phyloP scores from a whole-genome alignment of 75 land plant genomes.

The Adiantum capillusveneris region DNA sequence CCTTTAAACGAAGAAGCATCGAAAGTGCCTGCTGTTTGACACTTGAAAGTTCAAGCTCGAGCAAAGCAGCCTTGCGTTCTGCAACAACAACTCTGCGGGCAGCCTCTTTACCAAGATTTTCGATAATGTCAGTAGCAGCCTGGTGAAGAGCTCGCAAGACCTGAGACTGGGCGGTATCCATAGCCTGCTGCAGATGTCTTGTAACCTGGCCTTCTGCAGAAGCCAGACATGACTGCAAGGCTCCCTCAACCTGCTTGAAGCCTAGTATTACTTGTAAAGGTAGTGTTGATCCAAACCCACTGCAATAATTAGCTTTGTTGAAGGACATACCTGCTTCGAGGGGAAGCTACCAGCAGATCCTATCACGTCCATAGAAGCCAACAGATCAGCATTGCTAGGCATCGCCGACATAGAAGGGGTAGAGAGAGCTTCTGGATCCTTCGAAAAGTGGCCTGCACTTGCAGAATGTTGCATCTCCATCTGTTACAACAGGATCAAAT shows the following conservation, averaged over 20 bases:
- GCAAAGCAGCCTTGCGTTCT: slow-evolving; percentile 16
- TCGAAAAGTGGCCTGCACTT: background rate
- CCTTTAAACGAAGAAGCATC: slow-evolving; percentile 29
- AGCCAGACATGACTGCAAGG: slow-evolving; percentile 15
- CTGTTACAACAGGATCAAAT: background rate
- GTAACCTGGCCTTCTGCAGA: slow-evolving; percentile 14
- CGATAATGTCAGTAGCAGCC: slow-evolving; percentile 12
- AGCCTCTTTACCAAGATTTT: slow-evolving; percentile 21
- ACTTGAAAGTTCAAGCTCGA: slow-evolving; percentile 24
- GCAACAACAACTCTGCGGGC: slow-evolving; percentile 18
- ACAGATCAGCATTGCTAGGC: background rate
- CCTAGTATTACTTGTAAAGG: background rate
- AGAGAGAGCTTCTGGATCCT: background rate
- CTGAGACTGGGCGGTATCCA: slow-evolving; percentile 17
- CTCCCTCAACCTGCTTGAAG: slow-evolving; percentile 12
- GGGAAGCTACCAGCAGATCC: background rate
- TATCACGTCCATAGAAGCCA: background rate
- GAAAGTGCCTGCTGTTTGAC: slow-evolving; percentile 30
- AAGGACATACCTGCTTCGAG: background rate
- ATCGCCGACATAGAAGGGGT: background rate
- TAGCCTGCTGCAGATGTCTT: slow-evolving; percentile 13
- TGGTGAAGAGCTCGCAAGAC: slow-evolving; percentile 19
- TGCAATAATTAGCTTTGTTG: background rate
- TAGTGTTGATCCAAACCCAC: background rate
- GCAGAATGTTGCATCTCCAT: background rate